Evolutionary conservation across 148 eudicot genomes (phyloP).

Genomic region (Diospyros lotus): DNA sequence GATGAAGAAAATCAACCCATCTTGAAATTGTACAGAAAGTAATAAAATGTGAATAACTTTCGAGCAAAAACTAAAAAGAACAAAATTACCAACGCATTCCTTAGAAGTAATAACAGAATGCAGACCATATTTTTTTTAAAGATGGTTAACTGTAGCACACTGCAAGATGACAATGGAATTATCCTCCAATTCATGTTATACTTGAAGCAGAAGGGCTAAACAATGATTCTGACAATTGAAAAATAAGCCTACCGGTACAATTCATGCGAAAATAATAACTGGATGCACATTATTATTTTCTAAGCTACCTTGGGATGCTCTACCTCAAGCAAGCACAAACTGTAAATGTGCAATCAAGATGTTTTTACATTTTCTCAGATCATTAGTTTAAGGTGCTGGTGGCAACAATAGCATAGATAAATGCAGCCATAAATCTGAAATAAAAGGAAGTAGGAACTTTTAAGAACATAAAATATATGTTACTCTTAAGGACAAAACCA

Average conservation of each 20-base stretch:
- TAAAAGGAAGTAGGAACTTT: background rate
- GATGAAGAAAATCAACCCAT: too few relatives aligned
- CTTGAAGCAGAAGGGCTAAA: background rate
- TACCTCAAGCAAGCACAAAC: conserved; percentile 1
- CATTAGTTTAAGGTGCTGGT: background rate
- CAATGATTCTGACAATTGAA: too few relatives aligned
- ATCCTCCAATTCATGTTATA: background rate
- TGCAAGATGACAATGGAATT: background rate
- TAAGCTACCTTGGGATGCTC: background rate
- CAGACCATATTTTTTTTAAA: background rate
- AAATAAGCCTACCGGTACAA: too few relatives aligned
- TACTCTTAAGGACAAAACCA: background rate
- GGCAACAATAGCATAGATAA: background rate
- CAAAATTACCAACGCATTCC: background rate
- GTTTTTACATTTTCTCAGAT: background rate
- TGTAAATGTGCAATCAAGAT: background rate
- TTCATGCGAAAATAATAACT: too few relatives aligned
- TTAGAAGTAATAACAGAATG: too few relatives aligned
- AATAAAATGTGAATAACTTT: background rate
- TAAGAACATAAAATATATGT: background rate
- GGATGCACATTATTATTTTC: too few relatives aligned
- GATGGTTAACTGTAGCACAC: background rate
- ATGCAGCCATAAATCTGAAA: background rate
- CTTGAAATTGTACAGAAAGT: too few relatives aligned
- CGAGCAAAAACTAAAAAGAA: too few relatives aligned